These are phyloP conservation scores for Penicillium sp. DNA, from an alignment of 2,329 filamentous ascomycete species.

Conservation along the genomic window DNA sequence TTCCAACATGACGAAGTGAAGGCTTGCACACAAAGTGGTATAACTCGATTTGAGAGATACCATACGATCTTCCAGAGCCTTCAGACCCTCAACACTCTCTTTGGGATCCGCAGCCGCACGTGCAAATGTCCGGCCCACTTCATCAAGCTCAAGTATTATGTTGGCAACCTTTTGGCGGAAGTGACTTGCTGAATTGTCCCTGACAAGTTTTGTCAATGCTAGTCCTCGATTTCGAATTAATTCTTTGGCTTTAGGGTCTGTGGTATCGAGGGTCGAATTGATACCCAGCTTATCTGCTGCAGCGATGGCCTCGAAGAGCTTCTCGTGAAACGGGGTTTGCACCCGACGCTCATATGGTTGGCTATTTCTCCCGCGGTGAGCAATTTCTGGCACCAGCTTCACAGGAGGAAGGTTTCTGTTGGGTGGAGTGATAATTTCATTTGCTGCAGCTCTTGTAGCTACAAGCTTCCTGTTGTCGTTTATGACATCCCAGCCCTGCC, in stretches of 20 bases:
- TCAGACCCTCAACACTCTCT: conserved; percentile 19
- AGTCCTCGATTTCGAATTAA: neutral
- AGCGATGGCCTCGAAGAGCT: conserved; percentile 14
- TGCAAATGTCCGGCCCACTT: conserved; percentile 24
- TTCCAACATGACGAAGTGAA: conserved; percentile 38
- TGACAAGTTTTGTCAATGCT: conserved; percentile 21
- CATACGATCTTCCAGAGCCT: conserved; percentile 25
- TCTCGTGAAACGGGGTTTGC: conserved; percentile 36
- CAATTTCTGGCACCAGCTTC: conserved; percentile 25
- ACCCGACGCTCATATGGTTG: conserved; percentile 40
- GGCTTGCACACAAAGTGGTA: neutral
- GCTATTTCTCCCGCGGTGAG: conserved; percentile 14
- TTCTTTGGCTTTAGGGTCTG: conserved; percentile 5
- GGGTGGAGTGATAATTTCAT: conserved; percentile 32
- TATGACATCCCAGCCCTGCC: conserved; percentile 29
- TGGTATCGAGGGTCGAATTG: neutral
- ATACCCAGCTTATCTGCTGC: conserved; percentile 25
- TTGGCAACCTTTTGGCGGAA: conserved; percentile 18
- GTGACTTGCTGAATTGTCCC: conserved; percentile 28
- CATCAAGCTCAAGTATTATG: conserved; percentile 30
- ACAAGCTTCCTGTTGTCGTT: conserved; percentile 29
- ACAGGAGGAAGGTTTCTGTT: conserved; percentile 29
- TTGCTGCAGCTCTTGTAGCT: conserved; percentile 30
- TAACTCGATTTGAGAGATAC: conserved; percentile 6
- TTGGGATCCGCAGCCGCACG: conserved; percentile 28